A percentile compares a stretch with the other conserved stretches of the same genome.
Conservation (phyloP, 331 rosid genomes). For the Quercus phellos region DNA sequence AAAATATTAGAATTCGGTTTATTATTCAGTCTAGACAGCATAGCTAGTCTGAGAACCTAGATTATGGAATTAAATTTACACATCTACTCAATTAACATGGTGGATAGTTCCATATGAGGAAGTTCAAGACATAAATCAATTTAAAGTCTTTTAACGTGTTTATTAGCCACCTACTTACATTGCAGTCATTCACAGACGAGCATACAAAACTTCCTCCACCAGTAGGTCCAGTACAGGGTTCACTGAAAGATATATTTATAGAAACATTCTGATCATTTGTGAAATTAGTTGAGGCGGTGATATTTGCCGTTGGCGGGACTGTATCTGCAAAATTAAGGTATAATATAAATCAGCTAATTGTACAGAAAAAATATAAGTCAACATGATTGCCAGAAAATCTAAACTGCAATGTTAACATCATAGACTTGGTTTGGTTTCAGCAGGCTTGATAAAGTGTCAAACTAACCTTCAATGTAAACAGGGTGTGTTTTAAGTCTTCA, state of each 20-base stretch:
- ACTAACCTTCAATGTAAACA: neutral
- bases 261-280: slow-evolving; percentile 64
- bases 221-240: slow-evolving; percentile 38
- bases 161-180: slow-evolving; percentile 61
- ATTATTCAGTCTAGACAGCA: neutral
- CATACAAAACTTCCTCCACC: slow-evolving; percentile 68
- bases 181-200: slow-evolving; percentile 68
- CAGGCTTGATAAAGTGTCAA: neutral
- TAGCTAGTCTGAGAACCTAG: neutral
- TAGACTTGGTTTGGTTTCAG: neutral
- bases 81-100: neutral
- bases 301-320: slow-evolving; percentile 71
- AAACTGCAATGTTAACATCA: neutral
- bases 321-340: slow-evolving; percentile 56
- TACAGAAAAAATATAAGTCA: neutral
- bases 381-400: neutral
- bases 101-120: neutral
- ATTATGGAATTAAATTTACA: neutral
- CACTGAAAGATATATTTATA: slow-evolving; percentile 70
- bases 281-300: slow-evolving; percentile 50
- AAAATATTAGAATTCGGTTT: slow-evolving; percentile 16
- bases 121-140: neutral
- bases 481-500: neutral
- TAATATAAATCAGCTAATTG: neutral
- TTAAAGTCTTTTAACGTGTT: neutral